A percentile compares a stretch with the other conserved stretches of the same genome.
Evolutionary conservation across 257 asterid species (phyloP).

Genomic region (Fraxinus cuspidata): DNA sequence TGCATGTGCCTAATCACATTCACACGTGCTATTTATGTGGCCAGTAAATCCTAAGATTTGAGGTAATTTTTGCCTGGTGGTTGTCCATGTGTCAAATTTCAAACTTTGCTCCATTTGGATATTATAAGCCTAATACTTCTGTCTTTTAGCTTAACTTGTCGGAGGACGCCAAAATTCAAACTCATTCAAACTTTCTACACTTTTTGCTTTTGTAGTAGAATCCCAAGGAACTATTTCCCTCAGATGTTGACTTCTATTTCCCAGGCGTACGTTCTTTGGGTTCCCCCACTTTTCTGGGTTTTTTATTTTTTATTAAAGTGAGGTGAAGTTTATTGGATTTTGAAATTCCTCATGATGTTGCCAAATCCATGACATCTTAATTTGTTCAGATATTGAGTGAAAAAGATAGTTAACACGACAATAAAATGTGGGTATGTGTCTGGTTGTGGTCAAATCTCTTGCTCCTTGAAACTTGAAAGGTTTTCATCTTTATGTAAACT

Average conservation of each 20-base stretch:
- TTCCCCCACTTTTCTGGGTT: not conserved
- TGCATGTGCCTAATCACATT: not conserved
- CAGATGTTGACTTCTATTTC: not conserved
- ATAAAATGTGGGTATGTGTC: not conserved
- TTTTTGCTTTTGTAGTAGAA: not conserved
- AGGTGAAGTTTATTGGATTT: not conserved
- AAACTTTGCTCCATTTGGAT: not conserved
- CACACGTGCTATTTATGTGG: not conserved
- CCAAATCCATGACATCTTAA: not conserved
- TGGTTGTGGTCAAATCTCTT: not conserved
- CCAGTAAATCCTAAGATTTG: not conserved
- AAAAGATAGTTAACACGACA: not conserved
- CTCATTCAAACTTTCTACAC: not conserved
- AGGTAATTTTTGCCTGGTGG: not conserved
- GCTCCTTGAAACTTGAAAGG: not conserved
- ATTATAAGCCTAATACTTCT: not conserved
- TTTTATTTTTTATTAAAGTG: not conserved
- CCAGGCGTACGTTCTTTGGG: not conserved
- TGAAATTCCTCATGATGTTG: not conserved
- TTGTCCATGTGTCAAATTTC: not conserved
- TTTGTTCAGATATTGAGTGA: not conserved
- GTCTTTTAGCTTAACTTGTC: not conserved
- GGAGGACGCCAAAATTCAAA: not conserved
- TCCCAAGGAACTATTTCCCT: not conserved
- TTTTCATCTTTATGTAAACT: not conserved